Evolutionary conservation across 371 early-diverging fungal species (phyloP).

Genomic region (Rhizopus stolonifer): DNA sequence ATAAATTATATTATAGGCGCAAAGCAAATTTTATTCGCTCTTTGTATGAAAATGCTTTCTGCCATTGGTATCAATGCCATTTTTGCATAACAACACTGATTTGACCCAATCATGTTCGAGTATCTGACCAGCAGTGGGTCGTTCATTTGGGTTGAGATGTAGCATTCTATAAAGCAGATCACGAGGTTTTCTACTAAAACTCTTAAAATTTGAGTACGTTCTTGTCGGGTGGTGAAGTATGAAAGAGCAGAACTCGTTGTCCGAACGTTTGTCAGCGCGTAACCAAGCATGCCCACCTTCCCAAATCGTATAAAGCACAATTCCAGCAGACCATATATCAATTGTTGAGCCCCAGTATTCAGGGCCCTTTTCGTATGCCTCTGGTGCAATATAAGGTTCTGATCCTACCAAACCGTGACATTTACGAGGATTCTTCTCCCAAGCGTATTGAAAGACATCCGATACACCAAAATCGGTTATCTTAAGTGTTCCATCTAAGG

Average conservation of each 20-base stretch:
- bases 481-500: conserved; percentile 76
- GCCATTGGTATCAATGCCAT: conserved; percentile 13
- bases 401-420: conserved; percentile 80
- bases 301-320: conserved; percentile 75
- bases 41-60: neutral
- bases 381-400: conserved; percentile 90
- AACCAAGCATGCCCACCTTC: conserved; percentile 77
- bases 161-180: conserved; percentile 73
- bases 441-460: conserved; percentile 82
- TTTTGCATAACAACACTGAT: conserved; percentile 48
- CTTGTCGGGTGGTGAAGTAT: conserved; percentile 50
- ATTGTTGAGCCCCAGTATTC: conserved; percentile 74
- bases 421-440: conserved; percentile 64
- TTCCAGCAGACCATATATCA: conserved; percentile 81
- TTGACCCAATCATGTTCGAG: conserved; percentile 68
- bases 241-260: conserved; percentile 65
- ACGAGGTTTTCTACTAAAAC: conserved; percentile 50
- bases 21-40: too few species aligned
- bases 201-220: conserved; percentile 61
- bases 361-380: conserved; percentile 57
- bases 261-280: conserved; percentile 56
- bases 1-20: neutral
- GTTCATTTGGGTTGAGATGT: conserved; percentile 73
- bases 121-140: conserved; percentile 62
- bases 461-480: conserved; percentile 97